Evolutionary conservation across 306 rosid species (phyloP).

Genomic region (Senna siamea): DNA sequence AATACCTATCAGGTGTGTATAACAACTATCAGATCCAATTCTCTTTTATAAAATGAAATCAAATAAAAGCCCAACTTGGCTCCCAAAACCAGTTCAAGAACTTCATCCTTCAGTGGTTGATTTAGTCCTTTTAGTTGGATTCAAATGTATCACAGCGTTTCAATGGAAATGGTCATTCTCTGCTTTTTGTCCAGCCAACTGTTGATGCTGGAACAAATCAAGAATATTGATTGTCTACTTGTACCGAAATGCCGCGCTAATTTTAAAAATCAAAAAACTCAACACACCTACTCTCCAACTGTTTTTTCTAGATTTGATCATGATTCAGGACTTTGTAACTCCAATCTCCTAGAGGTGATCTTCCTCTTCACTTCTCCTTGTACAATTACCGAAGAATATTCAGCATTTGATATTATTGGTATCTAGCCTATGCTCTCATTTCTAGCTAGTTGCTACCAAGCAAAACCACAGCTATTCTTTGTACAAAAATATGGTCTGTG

Average conservation of each 20-base stretch:
- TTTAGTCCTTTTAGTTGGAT: neutral
- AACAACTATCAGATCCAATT: slow-evolving; percentile 42
- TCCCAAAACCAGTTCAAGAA: slow-evolving; percentile 20
- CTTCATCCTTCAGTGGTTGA: neutral
- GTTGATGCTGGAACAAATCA: neutral
- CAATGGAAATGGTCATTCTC: neutral
- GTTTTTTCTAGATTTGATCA: slow-evolving; percentile 19
- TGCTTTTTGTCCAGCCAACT: neutral
- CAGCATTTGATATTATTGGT: neutral
- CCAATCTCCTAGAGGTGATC: neutral
- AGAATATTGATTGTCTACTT: neutral
- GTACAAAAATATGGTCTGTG: neutral
- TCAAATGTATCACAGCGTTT: neutral
- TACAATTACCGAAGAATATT: neutral
- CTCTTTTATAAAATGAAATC: neutral
- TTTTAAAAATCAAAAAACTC: neutral
- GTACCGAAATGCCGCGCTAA: slow-evolving; percentile 5
- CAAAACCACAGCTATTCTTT: neutral
- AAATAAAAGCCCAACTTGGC: neutral
- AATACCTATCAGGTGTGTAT: slow-evolving; percentile 52
- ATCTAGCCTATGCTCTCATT: neutral
- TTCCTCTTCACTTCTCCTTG: neutral
- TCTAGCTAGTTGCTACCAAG: neutral
- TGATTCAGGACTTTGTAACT: neutral
- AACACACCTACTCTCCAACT: neutral